These are phyloP conservation scores for Cicer chorassanicum DNA, from an alignment of 306 rosid species.

Conservation along the genomic window DNA sequence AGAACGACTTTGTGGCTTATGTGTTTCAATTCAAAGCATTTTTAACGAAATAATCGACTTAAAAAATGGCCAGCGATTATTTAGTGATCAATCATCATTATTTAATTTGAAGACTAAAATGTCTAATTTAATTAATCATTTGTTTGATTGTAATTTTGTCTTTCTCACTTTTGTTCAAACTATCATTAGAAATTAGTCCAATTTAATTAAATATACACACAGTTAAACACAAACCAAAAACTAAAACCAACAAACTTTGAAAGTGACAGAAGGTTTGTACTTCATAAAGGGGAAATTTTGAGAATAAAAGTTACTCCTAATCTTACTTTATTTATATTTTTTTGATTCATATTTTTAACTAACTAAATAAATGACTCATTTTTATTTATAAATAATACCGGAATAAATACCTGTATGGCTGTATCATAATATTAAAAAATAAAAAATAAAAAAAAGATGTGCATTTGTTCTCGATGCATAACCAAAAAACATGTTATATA, in stretches of 20 bases:
- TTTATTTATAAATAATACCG: no score
- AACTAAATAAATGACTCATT: no score
- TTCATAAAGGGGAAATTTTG: neutral
- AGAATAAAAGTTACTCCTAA: neutral
- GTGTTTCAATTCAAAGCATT: neutral
- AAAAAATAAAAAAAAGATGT: no score
- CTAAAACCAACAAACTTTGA: neutral
- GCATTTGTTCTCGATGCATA: no score
- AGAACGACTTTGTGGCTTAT: neutral
- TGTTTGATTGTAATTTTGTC: constrained; percentile 1
- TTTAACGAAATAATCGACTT: neutral
- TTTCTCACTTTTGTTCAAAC: constrained; percentile 1
- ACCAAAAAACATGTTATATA: no score
- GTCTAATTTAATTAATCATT: neutral
- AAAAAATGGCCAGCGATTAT: neutral
- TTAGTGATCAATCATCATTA: neutral
- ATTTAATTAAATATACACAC: neutral
- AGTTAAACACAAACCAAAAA: neutral
- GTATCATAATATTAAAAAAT: no score
- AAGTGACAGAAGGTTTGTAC: neutral
- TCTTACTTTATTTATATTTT: no score
- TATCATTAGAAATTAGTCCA: neutral
- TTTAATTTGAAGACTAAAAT: neutral
- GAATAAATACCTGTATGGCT: no score
- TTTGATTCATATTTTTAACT: no score